Conservation (phyloP, 2,329 filamentous ascomycete species). For the Trichoderma endophyticum region DNA sequence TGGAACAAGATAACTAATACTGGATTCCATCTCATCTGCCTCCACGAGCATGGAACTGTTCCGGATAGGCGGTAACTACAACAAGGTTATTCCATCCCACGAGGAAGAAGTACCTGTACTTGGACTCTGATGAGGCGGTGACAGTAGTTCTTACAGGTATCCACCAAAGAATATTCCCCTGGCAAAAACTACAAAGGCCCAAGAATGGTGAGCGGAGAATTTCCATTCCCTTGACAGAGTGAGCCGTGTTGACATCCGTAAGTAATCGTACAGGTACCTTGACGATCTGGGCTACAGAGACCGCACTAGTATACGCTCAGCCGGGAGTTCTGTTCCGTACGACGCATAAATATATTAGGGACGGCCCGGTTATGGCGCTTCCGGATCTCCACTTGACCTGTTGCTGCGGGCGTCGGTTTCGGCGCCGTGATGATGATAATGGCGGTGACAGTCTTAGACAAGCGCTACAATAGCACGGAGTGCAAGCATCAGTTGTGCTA, state of each 20-base stretch:
- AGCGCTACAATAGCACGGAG: background rate
- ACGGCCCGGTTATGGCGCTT: background rate
- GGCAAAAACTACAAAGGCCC: background rate
- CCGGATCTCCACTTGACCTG: background rate
- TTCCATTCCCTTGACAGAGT: background rate
- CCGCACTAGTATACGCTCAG: background rate
- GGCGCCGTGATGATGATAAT: background rate
- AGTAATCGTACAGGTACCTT: background rate
- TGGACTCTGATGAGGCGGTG: background rate
- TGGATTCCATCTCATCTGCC: background rate
- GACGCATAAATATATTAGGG: background rate
- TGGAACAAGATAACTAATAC: background rate
- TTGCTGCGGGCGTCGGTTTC: background rate
- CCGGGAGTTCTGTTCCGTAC: background rate
- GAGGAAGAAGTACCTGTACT: background rate
- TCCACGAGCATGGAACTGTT: background rate
- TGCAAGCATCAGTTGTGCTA: background rate
- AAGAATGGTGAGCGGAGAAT: background rate
- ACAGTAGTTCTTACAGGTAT: constrained; percentile 2
- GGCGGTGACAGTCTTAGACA: background rate
- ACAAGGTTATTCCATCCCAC: background rate
- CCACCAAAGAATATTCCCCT: background rate
- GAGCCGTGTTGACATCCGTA: background rate
- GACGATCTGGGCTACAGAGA: background rate
- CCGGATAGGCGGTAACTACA: background rate